phyloP scores from a whole-genome alignment of 2,329 filamentous ascomycete species.

The Fusarium austroafricanum region DNA sequence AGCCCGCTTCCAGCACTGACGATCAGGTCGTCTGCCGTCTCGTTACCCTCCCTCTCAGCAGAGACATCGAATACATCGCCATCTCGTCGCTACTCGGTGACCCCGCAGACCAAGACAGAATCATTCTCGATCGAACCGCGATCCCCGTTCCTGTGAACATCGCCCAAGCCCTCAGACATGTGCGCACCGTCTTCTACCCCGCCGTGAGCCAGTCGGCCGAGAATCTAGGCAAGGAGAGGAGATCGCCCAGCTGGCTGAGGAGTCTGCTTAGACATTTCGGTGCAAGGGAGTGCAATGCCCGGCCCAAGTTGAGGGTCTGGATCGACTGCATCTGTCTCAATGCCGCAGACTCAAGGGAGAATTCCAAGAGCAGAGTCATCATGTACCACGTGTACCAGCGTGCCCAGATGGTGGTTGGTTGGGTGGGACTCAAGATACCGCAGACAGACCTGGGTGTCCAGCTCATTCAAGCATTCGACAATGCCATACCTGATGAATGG shows the following conservation, averaged over 20 bases:
- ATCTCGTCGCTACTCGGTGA: constrained; percentile 49
- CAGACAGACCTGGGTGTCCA: constrained; percentile 45
- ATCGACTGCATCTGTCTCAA: constrained; percentile 50
- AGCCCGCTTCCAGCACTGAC: constrained; percentile 43
- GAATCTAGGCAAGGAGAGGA: constrained; percentile 23
- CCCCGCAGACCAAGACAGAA: constrained; percentile 45
- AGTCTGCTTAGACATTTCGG: constrained; percentile 17
- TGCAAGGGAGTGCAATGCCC: constrained; percentile 29
- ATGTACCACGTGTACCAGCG: constrained; percentile 48
- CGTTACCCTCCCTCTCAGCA: constrained; percentile 45
- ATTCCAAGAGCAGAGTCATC: constrained; percentile 44
- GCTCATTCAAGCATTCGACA: constrained; percentile 46
- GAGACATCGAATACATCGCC: constrained; percentile 46
- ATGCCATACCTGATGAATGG: constrained; percentile 48
- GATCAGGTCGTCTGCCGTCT: constrained; percentile 51
- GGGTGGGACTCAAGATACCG: constrained; percentile 48
- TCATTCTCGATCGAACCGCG: constrained; percentile 45
- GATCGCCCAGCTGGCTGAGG: constrained; percentile 30
- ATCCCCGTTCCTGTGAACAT: constrained; percentile 47
- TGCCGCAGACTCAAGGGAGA: constrained; percentile 44
- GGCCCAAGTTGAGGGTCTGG: constrained; percentile 46
- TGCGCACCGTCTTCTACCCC: constrained; percentile 50
- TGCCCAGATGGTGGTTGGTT: constrained; percentile 51
- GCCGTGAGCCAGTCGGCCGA: constrained; percentile 38
- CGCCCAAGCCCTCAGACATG: constrained; percentile 48